Base-by-base conservation (phyloP, 148 eudicot species). In the Silene uniflora region DNA sequence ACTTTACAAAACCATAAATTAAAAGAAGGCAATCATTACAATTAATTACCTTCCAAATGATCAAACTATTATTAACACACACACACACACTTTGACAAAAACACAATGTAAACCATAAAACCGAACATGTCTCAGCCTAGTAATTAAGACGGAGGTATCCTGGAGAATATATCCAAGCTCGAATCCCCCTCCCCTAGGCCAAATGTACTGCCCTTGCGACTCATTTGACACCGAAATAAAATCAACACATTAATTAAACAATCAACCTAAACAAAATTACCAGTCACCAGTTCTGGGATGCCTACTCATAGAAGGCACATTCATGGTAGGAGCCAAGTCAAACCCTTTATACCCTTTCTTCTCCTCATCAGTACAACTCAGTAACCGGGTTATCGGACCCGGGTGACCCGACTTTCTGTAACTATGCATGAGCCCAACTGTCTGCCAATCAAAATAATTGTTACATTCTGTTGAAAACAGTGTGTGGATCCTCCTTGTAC, bases 391-490 rank as follows among this genome's bases (percentile, higher is more conserved):
- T 16, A 95, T 83, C 64, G 96, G 93, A 55, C 99, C 99, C 73
- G 92, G 92, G 70, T 95, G 99, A 11, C 80, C 76, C 68, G 99
- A 88, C 77, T 92, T 95, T 73, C 81, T 81, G 75, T 24, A 89
- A 77, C 99, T 95, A 61, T 92, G 92, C 93, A 92, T 88, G 22
- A 95, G 81, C 25, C 99, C 99, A 55, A 95, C 97, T 0, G 99
- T 95, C 62, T 95, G 97, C 99, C 99, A 95, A 79, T 95, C 99
- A 76, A 95, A 95, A 83, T 95, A 95, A 72, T 92, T 85, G 58
- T 90, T 88, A 63, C 99, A 95, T 82, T 95, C 99, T n/a, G 91
- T 92, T 2, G 99, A 95, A 84, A 95, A 95, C 77, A 95, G 75
- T 0, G 99, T 95, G 81, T 95, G 99, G 76, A 95, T 83, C 88